Conservation (phyloP, 177 flowering plant species). For the Vitis hybrid region DNA sequence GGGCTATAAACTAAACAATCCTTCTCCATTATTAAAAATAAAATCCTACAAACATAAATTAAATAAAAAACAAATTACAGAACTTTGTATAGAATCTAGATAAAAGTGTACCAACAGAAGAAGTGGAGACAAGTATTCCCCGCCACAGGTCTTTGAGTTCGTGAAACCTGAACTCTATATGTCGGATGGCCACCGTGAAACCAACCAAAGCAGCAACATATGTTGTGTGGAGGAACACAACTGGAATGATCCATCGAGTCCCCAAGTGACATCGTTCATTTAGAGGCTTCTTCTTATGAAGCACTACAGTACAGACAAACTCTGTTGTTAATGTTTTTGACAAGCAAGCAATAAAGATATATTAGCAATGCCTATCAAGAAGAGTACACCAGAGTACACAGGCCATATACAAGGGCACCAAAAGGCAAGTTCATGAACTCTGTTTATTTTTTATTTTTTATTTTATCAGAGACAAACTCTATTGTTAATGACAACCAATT, state of each 20-base stretch:
- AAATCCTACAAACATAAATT: not conserved
- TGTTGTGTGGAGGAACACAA: constrained; percentile 45
- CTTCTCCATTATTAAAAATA: not conserved
- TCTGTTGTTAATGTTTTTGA: not conserved
- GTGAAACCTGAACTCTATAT: constrained; percentile 77
- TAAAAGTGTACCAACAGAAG: constrained; percentile 51
- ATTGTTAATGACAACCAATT: too few relatives aligned
- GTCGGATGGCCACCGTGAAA: constrained; percentile 58
- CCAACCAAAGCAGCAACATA: constrained; percentile 64
- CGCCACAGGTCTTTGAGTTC: constrained; percentile 77
- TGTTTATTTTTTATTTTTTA: too few relatives aligned
- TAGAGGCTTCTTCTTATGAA: constrained; percentile 58
- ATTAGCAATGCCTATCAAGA: too few relatives aligned
- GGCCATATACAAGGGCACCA: too few relatives aligned
- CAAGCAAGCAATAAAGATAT: not conserved
- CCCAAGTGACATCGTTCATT: constrained; percentile 65
- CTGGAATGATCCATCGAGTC: constrained; percentile 54
- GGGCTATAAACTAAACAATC: not conserved
- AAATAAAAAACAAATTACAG: not conserved
- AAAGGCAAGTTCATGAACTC: too few relatives aligned
- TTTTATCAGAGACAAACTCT: too few relatives aligned
- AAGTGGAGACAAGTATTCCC: constrained; percentile 62
- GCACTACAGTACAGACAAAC: constrained; percentile 45
- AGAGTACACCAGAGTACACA: too few relatives aligned
- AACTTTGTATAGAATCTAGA: not conserved